phyloP scores from a whole-genome alignment of 192 early-diverging fungal genomes.

The Backusella tarrabulga region DNA sequence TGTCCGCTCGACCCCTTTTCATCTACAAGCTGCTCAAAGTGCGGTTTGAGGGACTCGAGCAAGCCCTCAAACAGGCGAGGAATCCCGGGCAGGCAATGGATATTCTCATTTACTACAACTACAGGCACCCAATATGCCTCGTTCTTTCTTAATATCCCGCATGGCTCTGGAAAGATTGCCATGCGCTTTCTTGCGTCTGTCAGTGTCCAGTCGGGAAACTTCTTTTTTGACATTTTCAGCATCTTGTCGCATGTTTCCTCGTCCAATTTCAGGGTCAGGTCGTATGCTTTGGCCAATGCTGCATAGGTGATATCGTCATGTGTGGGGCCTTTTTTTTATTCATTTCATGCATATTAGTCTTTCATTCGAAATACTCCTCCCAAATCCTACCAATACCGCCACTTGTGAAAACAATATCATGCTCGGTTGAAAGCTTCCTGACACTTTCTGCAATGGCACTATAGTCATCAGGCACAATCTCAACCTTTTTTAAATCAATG shows the following conservation, averaged over 20 bases:
- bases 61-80: conserved; percentile 60
- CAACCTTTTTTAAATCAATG: conserved; percentile 54
- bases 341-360: too few relatives aligned
- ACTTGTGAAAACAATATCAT: conserved; percentile 66
- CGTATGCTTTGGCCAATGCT: conserved; percentile 60
- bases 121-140: conserved; percentile 70
- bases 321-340: conserved; percentile 44
- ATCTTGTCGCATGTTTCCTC: conserved; percentile 55
- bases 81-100: conserved; percentile 69
- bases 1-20: not conserved
- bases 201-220: conserved; percentile 20
- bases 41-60: conserved; percentile 29
- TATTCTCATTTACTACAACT: conserved; percentile 60
- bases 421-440: conserved; percentile 40
- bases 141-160: conserved; percentile 41
- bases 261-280: conserved; percentile 49
- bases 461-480: conserved; percentile 53
- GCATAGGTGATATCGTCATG: conserved; percentile 70
- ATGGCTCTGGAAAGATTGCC: conserved; percentile 57
- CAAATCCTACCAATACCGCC: conserved; percentile 61
- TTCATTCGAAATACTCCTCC: not conserved
- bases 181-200: conserved; percentile 56
- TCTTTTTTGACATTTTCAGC: conserved; percentile 29
- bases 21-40: conserved; percentile 6
- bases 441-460: conserved; percentile 48